A percentile compares a stretch with the other conserved stretches of the same genome.
phyloP scores from a whole-genome alignment of 192 early-diverging fungal species.

The Spinellus fusiger region DNA sequence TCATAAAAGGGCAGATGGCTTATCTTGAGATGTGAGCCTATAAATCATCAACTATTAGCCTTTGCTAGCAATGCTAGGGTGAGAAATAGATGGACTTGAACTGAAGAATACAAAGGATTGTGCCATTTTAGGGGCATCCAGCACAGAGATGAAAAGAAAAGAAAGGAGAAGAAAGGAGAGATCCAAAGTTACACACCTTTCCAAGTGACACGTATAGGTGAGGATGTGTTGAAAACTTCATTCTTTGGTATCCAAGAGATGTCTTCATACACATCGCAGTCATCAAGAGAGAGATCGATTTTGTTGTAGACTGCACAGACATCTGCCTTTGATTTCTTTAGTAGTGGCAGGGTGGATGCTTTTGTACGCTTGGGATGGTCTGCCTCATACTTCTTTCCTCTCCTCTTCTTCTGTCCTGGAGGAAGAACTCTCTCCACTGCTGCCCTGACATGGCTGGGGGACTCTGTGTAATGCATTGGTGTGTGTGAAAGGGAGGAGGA shows the following conservation, averaged over 20 bases:
- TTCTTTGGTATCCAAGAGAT: constrained; percentile 14
- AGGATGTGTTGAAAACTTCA: constrained; percentile 8
- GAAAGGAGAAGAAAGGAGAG: background rate
- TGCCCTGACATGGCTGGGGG: too few relatives aligned
- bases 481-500: too few relatives aligned
- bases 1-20: constrained; percentile 41
- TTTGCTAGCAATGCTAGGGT: background rate
- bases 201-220: constrained; percentile 14
- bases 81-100: background rate
- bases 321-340: constrained; percentile 8
- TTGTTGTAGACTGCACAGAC: constrained; percentile 12
- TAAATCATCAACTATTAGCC: constrained; percentile 1
- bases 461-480: too few relatives aligned
- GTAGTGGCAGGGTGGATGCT: too few relatives aligned
- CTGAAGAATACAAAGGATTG: background rate
- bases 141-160: background rate
- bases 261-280: constrained; percentile 6
- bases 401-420: too few relatives aligned
- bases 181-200: constrained; percentile 12
- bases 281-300: constrained; percentile 14
- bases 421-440: too few relatives aligned
- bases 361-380: too few relatives aligned
- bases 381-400: too few relatives aligned
- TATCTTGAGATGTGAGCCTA: constrained; percentile 37
- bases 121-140: constrained; percentile 26